These are phyloP conservation scores for Colletotrichum sp. DNA, from an alignment of 2,329 filamentous ascomycete genomes.

Conservation along the genomic window DNA sequence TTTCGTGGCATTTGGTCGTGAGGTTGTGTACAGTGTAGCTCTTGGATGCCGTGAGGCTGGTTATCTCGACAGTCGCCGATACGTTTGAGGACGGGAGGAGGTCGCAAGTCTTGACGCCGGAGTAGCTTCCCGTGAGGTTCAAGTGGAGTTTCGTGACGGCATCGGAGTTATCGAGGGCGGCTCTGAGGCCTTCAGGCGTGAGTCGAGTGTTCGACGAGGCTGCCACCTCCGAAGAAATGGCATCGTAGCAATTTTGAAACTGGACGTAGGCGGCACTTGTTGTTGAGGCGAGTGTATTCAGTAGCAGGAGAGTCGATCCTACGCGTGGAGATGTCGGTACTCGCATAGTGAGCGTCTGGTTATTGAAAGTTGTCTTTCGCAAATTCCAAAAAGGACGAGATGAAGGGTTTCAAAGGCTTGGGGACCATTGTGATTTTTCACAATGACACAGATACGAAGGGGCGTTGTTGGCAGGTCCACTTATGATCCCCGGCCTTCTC, in stretches of 20 bases:
- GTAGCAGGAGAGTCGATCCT: not conserved
- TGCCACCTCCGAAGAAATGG: too few relatives aligned
- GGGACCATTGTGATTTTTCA: accelerated
- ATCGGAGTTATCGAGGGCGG: not conserved
- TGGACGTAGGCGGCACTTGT: not conserved
- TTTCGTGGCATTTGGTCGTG: not conserved
- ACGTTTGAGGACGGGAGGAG: accelerated
- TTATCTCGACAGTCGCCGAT: not conserved
- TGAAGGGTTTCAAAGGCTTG: accelerated
- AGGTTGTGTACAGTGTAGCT: not conserved
- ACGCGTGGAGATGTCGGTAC: accelerated
- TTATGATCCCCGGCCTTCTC: not conserved
- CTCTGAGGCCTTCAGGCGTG: not conserved
- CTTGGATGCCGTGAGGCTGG: not conserved
- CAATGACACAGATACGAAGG: not conserved
- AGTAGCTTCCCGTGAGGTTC: not conserved
- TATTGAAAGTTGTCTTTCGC: not conserved
- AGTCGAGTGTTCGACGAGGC: not conserved
- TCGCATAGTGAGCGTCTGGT: accelerated
- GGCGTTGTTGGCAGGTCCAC: not conserved
- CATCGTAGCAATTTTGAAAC: not conserved
- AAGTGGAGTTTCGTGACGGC: not conserved
- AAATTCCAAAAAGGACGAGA: not conserved
- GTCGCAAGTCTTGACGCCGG: not conserved
- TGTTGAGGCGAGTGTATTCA: too few relatives aligned